phyloP scores from a whole-genome alignment of 2,329 filamentous ascomycete genomes.

The Coleophoma cylindrospora region DNA sequence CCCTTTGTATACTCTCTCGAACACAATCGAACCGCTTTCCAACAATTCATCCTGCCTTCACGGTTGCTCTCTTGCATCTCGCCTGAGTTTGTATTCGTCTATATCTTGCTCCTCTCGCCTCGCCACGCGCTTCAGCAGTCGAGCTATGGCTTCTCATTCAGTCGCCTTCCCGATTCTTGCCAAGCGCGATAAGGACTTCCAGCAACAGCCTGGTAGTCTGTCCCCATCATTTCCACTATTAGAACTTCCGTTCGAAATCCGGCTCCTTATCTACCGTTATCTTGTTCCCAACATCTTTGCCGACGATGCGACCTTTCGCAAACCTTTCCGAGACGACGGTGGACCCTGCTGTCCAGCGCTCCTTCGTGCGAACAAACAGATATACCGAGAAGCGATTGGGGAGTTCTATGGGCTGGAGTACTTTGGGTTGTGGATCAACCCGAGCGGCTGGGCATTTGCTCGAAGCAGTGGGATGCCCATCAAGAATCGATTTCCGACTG shows the following conservation, averaged over 20 bases:
- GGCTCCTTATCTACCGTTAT: background rate
- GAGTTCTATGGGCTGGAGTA: background rate
- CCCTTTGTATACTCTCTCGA: too few relatives aligned
- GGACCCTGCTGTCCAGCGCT: background rate
- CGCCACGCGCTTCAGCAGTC: too few relatives aligned
- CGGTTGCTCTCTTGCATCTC: too few relatives aligned
- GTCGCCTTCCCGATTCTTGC: background rate
- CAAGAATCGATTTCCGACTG: background rate
- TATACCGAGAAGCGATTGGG: background rate
- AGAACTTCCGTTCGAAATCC: background rate
- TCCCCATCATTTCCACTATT: background rate
- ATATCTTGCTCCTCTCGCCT: too few relatives aligned
- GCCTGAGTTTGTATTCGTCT: too few relatives aligned
- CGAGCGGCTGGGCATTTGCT: background rate
- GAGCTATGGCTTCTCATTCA: too few relatives aligned
- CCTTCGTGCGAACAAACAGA: slow-evolving; percentile 1
- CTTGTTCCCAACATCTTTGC: background rate
- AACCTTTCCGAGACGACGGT: background rate
- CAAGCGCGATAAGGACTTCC: background rate
- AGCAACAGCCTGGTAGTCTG: background rate
- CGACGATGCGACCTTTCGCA: background rate
- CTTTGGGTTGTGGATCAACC: background rate
- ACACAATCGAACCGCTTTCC: too few relatives aligned
- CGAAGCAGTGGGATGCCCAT: background rate
- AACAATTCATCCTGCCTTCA: too few relatives aligned